Evolutionary conservation across 2,329 filamentous ascomycete species (phyloP).

Genomic region (Grosmannia clavigera): DNA sequence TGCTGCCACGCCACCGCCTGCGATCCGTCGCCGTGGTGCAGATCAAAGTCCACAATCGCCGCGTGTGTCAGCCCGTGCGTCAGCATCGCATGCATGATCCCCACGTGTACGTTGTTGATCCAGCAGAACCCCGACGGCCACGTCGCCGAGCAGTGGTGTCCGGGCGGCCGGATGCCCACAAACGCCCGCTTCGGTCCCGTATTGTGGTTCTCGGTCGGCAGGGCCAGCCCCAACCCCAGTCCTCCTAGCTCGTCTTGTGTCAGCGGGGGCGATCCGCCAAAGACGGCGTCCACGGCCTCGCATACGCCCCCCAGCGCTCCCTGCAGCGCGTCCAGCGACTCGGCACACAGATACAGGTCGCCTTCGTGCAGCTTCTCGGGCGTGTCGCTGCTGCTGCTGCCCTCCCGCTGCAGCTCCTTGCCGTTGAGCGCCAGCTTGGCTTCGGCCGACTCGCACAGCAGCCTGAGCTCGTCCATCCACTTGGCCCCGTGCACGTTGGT

Average conservation of each 20-base stretch:
- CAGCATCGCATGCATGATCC: conserved; percentile 80
- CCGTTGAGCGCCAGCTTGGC: conserved; percentile 62
- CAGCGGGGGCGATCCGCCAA: conserved; percentile 25
- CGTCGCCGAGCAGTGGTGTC: conserved; percentile 85
- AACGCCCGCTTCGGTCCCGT: conserved; percentile 54
- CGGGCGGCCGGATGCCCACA: conserved; percentile 82
- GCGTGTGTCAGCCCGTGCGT: conserved; percentile 82
- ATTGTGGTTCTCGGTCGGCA: too few relatives aligned
- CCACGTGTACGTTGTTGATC: conserved; percentile 96
- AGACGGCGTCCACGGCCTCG: conserved; percentile 81
- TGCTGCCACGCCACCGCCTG: conserved; percentile 88
- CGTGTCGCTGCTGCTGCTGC: conserved; percentile 20
- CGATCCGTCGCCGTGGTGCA: conserved; percentile 91
- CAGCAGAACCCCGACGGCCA: conserved; percentile 95
- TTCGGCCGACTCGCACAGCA: conserved; percentile 74
- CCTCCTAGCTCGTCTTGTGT: not conserved
- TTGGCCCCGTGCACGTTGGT: conserved; percentile 81
- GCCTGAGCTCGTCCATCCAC: conserved; percentile 87
- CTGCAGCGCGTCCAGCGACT: conserved; percentile 79
- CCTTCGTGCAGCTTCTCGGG: conserved; percentile 63
- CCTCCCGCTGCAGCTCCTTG: conserved; percentile 63
- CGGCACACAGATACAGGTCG: conserved; percentile 79
- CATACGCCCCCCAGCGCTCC: conserved; percentile 86
- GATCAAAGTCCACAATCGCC: conserved; percentile 83
- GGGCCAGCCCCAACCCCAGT: not conserved